Evolutionary conservation across 1,284 basidiomycete species (phyloP).

Genomic region (Phylloporus sp.): DNA sequence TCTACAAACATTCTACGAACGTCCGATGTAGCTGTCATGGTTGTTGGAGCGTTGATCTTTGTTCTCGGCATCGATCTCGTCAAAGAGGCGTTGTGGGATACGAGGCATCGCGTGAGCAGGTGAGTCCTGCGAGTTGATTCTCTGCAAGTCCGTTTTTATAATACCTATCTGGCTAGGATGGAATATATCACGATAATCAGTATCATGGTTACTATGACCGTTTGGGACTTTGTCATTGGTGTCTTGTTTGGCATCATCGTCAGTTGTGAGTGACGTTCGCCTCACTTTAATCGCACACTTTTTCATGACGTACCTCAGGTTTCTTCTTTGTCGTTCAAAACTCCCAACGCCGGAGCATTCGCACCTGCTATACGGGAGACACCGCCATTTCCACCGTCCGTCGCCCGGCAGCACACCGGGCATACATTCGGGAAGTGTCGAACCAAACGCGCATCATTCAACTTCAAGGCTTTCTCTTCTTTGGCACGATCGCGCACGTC

Average conservation of each 20-base stretch:
- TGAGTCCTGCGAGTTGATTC: constrained; percentile 48
- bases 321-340: constrained; percentile 97
- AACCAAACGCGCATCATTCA: constrained; percentile 91
- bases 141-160: constrained; percentile 1
- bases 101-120: constrained; percentile 85
- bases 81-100: constrained; percentile 97
- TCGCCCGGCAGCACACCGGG: constrained; percentile 86
- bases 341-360: constrained; percentile 84
- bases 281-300: constrained; percentile 17
- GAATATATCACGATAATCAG: constrained; percentile 83
- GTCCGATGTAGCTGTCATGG: constrained; percentile 79
- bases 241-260: constrained; percentile 92
- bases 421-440: constrained; percentile 90
- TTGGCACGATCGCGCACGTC: constrained; percentile 91
- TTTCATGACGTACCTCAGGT: constrained; percentile 50
- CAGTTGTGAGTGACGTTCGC: constrained; percentile 67
- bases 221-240: constrained; percentile 94
- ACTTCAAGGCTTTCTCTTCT: constrained; percentile 95
- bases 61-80: constrained; percentile 94
- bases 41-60: constrained; percentile 92
- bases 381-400: constrained; percentile 91
- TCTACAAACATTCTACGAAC: background rate
- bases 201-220: constrained; percentile 91
- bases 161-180: constrained; percentile 46
- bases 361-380: constrained; percentile 81